phyloP scores from a whole-genome alignment of 805 yeast species.

The Nakazawaea wickerhamii region DNA sequence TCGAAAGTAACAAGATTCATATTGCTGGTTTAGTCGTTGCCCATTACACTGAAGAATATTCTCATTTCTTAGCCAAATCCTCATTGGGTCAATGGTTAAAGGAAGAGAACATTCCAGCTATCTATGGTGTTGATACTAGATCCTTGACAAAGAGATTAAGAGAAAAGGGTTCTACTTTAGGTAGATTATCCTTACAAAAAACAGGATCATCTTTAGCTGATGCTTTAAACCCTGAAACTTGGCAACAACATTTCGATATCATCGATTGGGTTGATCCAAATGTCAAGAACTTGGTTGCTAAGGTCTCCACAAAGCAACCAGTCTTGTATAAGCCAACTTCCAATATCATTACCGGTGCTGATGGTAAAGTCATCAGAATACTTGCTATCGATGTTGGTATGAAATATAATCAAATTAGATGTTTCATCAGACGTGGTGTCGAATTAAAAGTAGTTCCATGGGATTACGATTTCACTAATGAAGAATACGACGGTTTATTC shows the following conservation, averaged over 20 bases:
- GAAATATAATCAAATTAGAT: slow-evolving; percentile 96
- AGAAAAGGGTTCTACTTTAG: slow-evolving; percentile 87
- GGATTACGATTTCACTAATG: slow-evolving; percentile 79
- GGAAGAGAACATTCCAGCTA: slow-evolving; percentile 88
- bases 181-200: slow-evolving; percentile 71
- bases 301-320: slow-evolving; percentile 78
- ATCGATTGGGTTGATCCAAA: slow-evolving; percentile 96
- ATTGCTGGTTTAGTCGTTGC: slow-evolving; percentile 96
- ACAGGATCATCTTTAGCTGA: slow-evolving; percentile 26
- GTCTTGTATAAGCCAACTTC: slow-evolving; percentile 64
- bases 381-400: slow-evolving; percentile 96
- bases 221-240: slow-evolving; percentile 34
- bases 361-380: slow-evolving; percentile 77
- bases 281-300: slow-evolving; percentile 82
- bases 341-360: slow-evolving; percentile 49
- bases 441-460: slow-evolving; percentile 94
- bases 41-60: slow-evolving; percentile 92
- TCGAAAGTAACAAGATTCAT: slow-evolving; percentile 89
- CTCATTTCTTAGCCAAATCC: slow-evolving; percentile 89
- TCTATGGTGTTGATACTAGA: slow-evolving; percentile 97
- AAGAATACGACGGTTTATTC: slow-evolving; percentile 90
- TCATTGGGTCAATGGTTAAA: slow-evolving; percentile 93
- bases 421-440: slow-evolving; percentile 94
- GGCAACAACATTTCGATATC: slow-evolving; percentile 60
- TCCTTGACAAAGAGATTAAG: slow-evolving; percentile 89